phyloP scores from a whole-genome alignment of 2,329 filamentous ascomycete genomes.

The Aspergillus jensenii region DNA sequence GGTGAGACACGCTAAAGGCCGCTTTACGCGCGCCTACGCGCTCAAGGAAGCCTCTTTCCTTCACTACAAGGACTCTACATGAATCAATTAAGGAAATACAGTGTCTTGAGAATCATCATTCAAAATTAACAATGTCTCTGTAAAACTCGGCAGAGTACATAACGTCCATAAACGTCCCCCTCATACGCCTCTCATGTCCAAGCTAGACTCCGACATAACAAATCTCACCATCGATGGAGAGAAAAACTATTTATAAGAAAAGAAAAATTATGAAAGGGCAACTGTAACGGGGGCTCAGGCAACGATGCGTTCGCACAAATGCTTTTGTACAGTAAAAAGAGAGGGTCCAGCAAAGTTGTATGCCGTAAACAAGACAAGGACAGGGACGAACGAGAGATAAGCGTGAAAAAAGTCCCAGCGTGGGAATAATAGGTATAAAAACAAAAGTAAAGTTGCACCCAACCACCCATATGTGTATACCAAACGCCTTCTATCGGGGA shows the following conservation, averaged over 20 bases:
- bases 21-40: slow-evolving; percentile 2
- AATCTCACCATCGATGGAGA: slow-evolving; percentile 3
- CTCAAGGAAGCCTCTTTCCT: neutral
- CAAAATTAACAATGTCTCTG: slow-evolving; percentile 14
- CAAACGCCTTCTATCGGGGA: slow-evolving; percentile 43
- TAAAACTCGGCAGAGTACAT: slow-evolving; percentile 30
- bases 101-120: neutral
- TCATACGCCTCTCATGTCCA: slow-evolving; percentile 16
- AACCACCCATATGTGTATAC: slow-evolving; percentile 35
- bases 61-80: neutral
- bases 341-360: slow-evolving; percentile 8
- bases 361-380: slow-evolving; percentile 11
- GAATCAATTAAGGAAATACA: neutral
- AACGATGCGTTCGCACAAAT: slow-evolving; percentile 19
- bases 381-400: slow-evolving; percentile 3
- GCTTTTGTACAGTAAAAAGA: slow-evolving; percentile 35
- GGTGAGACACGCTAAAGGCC: slow-evolving; percentile 13
- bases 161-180: slow-evolving; percentile 18
- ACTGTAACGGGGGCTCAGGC: slow-evolving; percentile 6
- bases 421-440: slow-evolving; percentile 13
- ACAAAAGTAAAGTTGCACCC: slow-evolving; percentile 28
- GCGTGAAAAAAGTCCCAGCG: neutral
- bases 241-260: slow-evolving; percentile 15
- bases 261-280: slow-evolving; percentile 9
- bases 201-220: slow-evolving; percentile 10